Percentiles rank a stretch among this genome's conserved stretches.
Conservation (phyloP, 805 yeast genomes). For the Saccharomycopsis selenospora region DNA sequence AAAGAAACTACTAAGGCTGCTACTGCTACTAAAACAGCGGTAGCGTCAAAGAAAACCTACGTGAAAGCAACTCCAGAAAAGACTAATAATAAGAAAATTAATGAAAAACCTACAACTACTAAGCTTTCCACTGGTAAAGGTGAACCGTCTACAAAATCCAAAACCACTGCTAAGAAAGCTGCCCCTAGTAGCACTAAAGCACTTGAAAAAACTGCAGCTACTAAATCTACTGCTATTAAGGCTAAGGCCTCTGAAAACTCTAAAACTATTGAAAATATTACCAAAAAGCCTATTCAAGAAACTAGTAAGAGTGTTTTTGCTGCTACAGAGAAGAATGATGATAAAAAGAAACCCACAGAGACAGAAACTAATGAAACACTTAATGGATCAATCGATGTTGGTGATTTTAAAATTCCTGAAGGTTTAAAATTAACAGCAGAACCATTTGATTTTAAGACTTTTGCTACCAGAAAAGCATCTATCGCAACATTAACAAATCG, state of each 20-base stretch:
- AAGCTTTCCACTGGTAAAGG: too few relatives aligned
- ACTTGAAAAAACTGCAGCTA: neutral
- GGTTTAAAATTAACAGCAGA: neutral
- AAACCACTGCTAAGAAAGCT: slow-evolving; percentile 4
- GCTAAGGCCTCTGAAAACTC: neutral
- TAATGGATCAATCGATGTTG: neutral
- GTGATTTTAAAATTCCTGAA: neutral
- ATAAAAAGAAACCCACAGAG: neutral
- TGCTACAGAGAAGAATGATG: slow-evolving; percentile 7
- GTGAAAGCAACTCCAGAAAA: neutral
- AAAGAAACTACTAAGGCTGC: too few relatives aligned
- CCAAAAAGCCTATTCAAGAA: neutral
- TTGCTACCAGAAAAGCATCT: too few relatives aligned
- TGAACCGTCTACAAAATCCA: too few relatives aligned
- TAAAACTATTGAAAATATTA: neutral
- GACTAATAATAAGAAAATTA: neutral
- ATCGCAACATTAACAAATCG: too few relatives aligned
- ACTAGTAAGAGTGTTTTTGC: too few relatives aligned
- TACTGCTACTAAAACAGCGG: too few relatives aligned
- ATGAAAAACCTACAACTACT: too few relatives aligned
- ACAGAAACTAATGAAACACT: neutral
- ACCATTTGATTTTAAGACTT: neutral
- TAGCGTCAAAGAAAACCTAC: too few relatives aligned
- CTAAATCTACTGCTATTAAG: neutral
- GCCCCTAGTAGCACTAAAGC: neutral